phyloP scores from a whole-genome alignment of 2,329 filamentous ascomycete species.

The Pyricularia pennisetigena region DNA sequence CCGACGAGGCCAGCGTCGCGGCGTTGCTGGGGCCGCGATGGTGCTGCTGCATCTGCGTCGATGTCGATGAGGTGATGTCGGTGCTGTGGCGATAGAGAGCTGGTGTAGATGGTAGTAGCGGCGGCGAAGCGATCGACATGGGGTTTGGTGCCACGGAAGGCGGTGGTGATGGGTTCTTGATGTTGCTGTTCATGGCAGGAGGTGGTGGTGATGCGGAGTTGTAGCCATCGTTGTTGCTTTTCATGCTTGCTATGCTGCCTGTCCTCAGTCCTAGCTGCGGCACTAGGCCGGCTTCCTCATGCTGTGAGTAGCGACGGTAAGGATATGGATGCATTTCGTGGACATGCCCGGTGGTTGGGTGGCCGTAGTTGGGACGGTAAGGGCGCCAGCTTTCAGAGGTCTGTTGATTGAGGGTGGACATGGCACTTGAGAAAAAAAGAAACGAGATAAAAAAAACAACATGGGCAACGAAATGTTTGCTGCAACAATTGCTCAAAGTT shows the following conservation, averaged over 20 bases:
- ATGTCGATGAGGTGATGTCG: not conserved
- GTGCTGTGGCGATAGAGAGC: not conserved
- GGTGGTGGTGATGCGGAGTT: not conserved
- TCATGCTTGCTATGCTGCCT: not conserved
- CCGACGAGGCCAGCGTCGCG: not conserved
- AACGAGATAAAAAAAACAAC: not conserved
- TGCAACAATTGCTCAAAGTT: not conserved
- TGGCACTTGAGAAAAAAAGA: not conserved
- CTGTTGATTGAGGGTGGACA: not conserved
- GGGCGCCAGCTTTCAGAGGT: slow-evolving; percentile 1
- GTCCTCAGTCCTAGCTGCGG: not conserved
- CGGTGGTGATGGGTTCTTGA: not conserved
- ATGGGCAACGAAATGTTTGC: not conserved
- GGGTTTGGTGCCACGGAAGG: not conserved
- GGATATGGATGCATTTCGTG: slow-evolving; percentile 5
- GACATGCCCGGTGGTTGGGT: not conserved
- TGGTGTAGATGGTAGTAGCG: not conserved
- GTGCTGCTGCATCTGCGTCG: not conserved
- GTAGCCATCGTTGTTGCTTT: not conserved
- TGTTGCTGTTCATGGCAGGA: not conserved
- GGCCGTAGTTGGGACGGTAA: not conserved
- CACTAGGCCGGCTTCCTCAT: not conserved
- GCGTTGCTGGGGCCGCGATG: not conserved
- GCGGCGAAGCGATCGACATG: not conserved
- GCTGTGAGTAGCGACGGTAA: slow-evolving; percentile 1